Evolutionary conservation across 192 early-diverging fungal species (phyloP), one percentile per base, ranked within the genome.

Genomic region (Gaertneriomyces semiglobifer): DNA sequence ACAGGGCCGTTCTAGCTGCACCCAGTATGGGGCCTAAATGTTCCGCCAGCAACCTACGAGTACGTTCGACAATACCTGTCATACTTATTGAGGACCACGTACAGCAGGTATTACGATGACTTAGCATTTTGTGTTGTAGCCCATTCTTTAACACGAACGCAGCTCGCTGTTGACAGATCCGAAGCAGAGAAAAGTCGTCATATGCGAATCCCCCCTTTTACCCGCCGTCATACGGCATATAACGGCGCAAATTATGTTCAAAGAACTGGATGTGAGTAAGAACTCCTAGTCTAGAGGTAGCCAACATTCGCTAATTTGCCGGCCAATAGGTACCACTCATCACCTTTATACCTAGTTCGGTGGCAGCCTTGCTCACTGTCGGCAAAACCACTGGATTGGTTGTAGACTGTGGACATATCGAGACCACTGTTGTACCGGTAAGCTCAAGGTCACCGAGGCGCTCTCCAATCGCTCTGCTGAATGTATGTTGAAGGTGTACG

Each of bases 351-450:
- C 88, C 90, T 9, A 66, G 82, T 12, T 79, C 88, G 50, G 74
- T 94, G 42, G 70, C 88, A 33, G 86, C 91, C 1, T 67, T 96
- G 47, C 69, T 92, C 60, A 89, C 90, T 4, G 85, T 87, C 10
- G 94, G 94, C 6, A 67, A 74, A 12, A 82, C 83, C 7, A 87
- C 85, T 6, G 94, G 94, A 1, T 74, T 96, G 58, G 92, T 96
- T 1, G 78, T 96, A 16, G 93, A 96, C 71, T 89, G 88, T 66
- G 94, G 93, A 0, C 81, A 91, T 63, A 70, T 92, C 14, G 85
- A 86, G 47, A 87, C 88, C 6, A 84, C 84, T 6, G 89, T 90
- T 4, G 62, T 90, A 47, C 93, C 93, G 40, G 93, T 96, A 79
- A 60, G 79, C 14, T 14, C 16, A n/a, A 50, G 48, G 16, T 50